Conservation (phyloP, 2,329 filamentous ascomycete genomes). For the Canariomyces notabilis region DNA sequence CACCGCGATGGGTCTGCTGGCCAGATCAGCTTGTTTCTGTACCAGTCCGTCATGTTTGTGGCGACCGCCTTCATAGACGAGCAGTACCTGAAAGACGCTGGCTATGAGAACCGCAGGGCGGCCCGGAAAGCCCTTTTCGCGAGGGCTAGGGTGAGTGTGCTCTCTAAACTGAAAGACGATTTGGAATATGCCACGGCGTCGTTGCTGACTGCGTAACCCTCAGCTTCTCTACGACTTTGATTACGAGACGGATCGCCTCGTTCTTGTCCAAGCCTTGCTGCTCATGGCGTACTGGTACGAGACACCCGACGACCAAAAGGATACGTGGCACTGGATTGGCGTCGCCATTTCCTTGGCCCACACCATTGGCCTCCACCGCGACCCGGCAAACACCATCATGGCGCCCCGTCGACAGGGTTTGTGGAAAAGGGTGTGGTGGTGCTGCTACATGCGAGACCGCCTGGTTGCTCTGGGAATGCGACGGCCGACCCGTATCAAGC, state of each 20-base stretch:
- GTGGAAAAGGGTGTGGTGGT: slow-evolving; percentile 98
- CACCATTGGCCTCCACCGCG: slow-evolving; percentile 87
- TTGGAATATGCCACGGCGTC: not conserved
- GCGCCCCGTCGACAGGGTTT: slow-evolving; percentile 67
- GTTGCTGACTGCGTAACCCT: not conserved
- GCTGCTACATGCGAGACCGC: slow-evolving; percentile 90
- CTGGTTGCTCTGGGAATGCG: slow-evolving; percentile 92
- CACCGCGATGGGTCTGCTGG: slow-evolving; percentile 63
- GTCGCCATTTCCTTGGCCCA: slow-evolving; percentile 89
- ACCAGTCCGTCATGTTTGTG: slow-evolving; percentile 93
- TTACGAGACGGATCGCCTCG: slow-evolving; percentile 84
- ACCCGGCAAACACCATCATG: slow-evolving; percentile 73
- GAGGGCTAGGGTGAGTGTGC: slow-evolving; percentile 66
- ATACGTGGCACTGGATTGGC: slow-evolving; percentile 99
- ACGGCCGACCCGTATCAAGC: slow-evolving; percentile 84
- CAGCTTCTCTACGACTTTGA: slow-evolving; percentile 90
- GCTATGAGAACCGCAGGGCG: slow-evolving; percentile 71
- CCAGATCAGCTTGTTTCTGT: slow-evolving; percentile 77
- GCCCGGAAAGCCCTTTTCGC: slow-evolving; percentile 86
- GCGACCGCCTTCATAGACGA: slow-evolving; percentile 85
- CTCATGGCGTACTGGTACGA: slow-evolving; percentile 98
- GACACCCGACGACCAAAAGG: slow-evolving; percentile 92
- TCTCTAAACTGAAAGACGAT: not conserved
- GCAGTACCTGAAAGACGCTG: slow-evolving; percentile 67
- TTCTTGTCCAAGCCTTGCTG: slow-evolving; percentile 80